These are phyloP conservation scores for Sclerotinia subarctica DNA, from an alignment of 2,329 filamentous ascomycete species.

Conservation along the genomic window DNA sequence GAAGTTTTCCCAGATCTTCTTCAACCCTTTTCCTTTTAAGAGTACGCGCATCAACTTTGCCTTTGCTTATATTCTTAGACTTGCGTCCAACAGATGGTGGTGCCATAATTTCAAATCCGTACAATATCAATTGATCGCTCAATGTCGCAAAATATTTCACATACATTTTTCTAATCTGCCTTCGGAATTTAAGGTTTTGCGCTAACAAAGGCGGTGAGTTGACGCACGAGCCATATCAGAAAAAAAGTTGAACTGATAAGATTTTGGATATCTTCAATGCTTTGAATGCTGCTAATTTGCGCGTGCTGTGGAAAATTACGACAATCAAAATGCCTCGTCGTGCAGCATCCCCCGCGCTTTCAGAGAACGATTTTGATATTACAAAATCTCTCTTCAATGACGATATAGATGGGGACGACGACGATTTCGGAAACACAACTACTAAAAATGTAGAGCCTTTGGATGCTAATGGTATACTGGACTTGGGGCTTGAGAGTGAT, in stretches of 20 bases:
- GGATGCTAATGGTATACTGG: conserved; percentile 60
- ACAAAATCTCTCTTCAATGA: conserved; percentile 70
- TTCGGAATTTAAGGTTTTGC: conserved; percentile 21
- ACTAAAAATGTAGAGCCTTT: conserved; percentile 47
- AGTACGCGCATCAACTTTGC: conserved; percentile 29
- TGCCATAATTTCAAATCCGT: conserved; percentile 29
- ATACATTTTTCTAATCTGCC: conserved; percentile 20
- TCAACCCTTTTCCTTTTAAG: conserved; percentile 38
- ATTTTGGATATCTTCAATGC: conserved; percentile 16
- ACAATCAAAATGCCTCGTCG: conserved; percentile 62
- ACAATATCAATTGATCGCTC: conserved; percentile 2
- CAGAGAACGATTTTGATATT: conserved; percentile 91
- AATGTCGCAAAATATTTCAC: conserved; percentile 17
- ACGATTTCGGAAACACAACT: conserved; percentile 39
- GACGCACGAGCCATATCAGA: conserved; percentile 12
- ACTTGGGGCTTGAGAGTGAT: conserved; percentile 51
- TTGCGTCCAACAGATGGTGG: conserved; percentile 29
- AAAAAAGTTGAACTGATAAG: conserved; percentile 24
- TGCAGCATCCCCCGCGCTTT: conserved; percentile 74
- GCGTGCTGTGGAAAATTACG: conserved; percentile 18
- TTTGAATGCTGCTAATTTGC: conserved; percentile 7
- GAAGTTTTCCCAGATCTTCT: conserved; percentile 36
- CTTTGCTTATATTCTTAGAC: conserved; percentile 26
- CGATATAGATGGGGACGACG: conserved; percentile 50
- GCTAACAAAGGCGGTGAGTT: conserved; percentile 20